Evolutionary conservation across 805 yeast genomes (phyloP).

Genomic region (Starmerella apis): DNA sequence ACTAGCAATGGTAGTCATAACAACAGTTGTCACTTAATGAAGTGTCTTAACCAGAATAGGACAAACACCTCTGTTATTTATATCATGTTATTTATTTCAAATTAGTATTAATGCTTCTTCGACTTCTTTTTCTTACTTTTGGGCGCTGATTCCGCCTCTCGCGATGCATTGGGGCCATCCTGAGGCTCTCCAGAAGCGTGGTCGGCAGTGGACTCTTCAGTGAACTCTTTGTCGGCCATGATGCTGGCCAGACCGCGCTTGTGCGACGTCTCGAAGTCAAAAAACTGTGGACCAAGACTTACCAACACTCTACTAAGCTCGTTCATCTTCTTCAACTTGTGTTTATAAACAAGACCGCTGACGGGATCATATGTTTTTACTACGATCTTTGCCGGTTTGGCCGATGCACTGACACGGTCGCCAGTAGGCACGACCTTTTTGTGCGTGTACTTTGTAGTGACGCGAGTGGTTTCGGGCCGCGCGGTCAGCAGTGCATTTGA

Average conservation of each 20-base stretch:
- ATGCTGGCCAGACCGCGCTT: conserved; percentile 29
- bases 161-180: too few species aligned
- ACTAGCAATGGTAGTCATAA: not conserved
- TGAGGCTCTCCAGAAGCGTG: too few species aligned
- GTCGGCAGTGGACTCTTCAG: conserved; percentile 14
- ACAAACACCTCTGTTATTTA: not conserved
- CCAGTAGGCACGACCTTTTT: conserved; percentile 25
- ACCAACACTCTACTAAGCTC: conserved; percentile 65
- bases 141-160: conserved; percentile 1
- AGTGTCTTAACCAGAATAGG: not conserved
- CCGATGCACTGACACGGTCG: conserved; percentile 27
- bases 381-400: conserved; percentile 31
- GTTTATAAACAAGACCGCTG: conserved; percentile 51
- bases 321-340: conserved; percentile 50
- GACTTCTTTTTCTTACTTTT: conserved; percentile 24
- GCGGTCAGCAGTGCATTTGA: conserved; percentile 37
- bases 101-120: conserved; percentile 18
- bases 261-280: conserved; percentile 21
- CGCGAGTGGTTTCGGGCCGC: conserved; percentile 34
- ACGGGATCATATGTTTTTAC: conserved; percentile 59
- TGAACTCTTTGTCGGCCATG: conserved; percentile 27
- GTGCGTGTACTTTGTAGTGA: conserved; percentile 34
- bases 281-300: conserved; percentile 46
- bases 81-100: not conserved
- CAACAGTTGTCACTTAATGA: too few species aligned